These are phyloP conservation scores for Euryodendron excelsum DNA, from an alignment of 148 eudicot species.

Conservation along the genomic window DNA sequence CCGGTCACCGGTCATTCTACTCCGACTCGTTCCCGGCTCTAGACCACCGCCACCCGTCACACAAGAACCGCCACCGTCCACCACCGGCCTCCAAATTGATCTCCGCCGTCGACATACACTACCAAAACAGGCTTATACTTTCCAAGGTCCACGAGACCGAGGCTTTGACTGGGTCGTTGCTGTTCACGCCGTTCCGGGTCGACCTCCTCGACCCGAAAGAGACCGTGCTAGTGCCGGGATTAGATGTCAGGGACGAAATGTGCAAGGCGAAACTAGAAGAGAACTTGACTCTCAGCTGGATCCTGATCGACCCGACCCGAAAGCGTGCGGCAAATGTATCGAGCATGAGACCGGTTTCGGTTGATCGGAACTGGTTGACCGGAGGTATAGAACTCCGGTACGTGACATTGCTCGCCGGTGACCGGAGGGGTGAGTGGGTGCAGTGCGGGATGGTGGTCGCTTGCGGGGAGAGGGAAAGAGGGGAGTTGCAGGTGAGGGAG, in stretches of 20 bases:
- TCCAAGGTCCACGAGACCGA: constrained; percentile 37
- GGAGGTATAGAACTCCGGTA: constrained; percentile 33
- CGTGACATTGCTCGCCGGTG: constrained; percentile 30
- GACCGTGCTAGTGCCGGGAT: constrained; percentile 19
- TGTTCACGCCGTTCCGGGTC: constrained; percentile 40
- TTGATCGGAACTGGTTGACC: constrained; percentile 43
- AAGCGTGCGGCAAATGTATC: constrained; percentile 50
- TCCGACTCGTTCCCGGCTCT: constrained; percentile 39
- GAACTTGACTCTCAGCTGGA: constrained; percentile 55
- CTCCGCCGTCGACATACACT: constrained; percentile 57
- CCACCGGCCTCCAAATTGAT: background rate
- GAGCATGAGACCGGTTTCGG: constrained; percentile 38
- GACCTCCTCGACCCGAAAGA: constrained; percentile 47
- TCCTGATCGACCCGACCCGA: constrained; percentile 47
- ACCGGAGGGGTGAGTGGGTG: constrained; percentile 23
- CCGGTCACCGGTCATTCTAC: constrained; percentile 49
- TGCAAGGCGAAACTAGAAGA: constrained; percentile 21
- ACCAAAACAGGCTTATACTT: constrained; percentile 28
- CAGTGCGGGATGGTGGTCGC: constrained; percentile 39
- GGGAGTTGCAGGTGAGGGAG: constrained; percentile 46
- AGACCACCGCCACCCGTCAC: constrained; percentile 9
- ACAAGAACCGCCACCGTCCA: constrained; percentile 8
- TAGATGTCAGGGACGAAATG: constrained; percentile 22
- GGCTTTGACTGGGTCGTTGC: constrained; percentile 42
- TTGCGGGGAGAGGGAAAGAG: constrained; percentile 38